These are phyloP conservation scores for Phytopythium boreale DNA, from an alignment of 352 stramenopile species.

Conservation along the genomic window DNA sequence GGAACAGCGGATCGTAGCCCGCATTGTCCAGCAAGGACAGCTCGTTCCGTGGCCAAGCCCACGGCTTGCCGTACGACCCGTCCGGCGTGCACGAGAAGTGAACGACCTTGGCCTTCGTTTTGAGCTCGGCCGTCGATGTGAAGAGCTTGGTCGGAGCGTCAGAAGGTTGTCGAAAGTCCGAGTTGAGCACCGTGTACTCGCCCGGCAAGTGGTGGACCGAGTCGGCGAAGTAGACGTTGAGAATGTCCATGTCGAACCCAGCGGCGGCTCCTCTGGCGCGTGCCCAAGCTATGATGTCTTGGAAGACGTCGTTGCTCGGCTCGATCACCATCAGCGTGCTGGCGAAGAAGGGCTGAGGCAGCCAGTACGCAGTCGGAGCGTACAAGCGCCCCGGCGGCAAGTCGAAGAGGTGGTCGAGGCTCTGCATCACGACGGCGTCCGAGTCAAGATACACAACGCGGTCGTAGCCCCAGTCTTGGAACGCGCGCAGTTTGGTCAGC, in stretches of 20 bases:
- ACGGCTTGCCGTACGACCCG: constrained; percentile 12
- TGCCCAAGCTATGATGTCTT: constrained; percentile 19
- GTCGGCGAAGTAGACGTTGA: constrained; percentile 25
- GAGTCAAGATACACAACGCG: constrained; percentile 32
- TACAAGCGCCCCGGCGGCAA: constrained; percentile 15
- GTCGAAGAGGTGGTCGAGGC: constrained; percentile 25
- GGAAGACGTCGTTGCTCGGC: constrained; percentile 15
- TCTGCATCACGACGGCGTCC: constrained; percentile 26
- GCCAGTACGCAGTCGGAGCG: constrained; percentile 28
- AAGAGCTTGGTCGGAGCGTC: constrained; percentile 11
- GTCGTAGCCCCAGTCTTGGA: constrained; percentile 33
- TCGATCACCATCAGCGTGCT: constrained; percentile 30
- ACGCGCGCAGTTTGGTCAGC: constrained; percentile 30
- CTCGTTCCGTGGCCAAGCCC: constrained; percentile 8
- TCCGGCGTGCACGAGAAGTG: constrained; percentile 15
- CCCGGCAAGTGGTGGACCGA: constrained; percentile 11
- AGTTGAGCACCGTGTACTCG: constrained; percentile 33
- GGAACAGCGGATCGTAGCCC: constrained; percentile 10
- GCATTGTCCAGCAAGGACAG: constrained; percentile 1
- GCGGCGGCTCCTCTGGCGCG: constrained; percentile 7
- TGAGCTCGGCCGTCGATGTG: constrained; percentile 8
- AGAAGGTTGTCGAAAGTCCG: constrained; percentile 20
- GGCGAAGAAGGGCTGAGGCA: constrained; percentile 27
- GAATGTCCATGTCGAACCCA: constrained; percentile 28
- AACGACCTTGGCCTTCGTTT: constrained; percentile 5